A percentile compares a stretch with the other conserved stretches of the same genome.
These are phyloP conservation scores for Phyllosticta citrichinensis DNA, from an alignment of 2,329 filamentous ascomycete species.

Conservation along the genomic window DNA sequence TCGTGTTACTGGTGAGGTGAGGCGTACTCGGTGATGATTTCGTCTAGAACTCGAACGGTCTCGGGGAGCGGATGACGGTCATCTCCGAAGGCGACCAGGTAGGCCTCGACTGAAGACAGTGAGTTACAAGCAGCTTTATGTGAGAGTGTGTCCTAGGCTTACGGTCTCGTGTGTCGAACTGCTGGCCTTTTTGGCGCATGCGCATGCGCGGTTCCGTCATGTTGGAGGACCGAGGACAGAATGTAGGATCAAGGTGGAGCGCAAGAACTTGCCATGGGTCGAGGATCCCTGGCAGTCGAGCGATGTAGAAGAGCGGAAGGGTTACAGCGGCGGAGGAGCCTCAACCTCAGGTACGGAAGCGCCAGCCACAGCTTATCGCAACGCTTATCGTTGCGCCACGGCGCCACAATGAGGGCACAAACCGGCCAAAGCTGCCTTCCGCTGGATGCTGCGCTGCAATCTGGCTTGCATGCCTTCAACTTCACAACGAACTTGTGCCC, in stretches of 20 bases:
- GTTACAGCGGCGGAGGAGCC: not conserved
- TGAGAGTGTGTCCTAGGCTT: constrained; percentile 12
- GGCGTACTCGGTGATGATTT: constrained; percentile 71
- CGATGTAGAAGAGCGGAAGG: not conserved
- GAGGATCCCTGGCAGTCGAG: not conserved
- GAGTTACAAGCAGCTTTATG: constrained; percentile 2
- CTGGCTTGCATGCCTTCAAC: not conserved
- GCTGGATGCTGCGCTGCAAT: not conserved
- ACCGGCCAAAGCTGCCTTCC: not conserved
- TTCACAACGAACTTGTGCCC: not conserved
- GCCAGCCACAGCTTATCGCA: not conserved
- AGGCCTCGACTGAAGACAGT: constrained; percentile 50
- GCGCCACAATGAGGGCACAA: not conserved
- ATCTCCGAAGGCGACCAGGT: constrained; percentile 76
- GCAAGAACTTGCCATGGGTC: not conserved
- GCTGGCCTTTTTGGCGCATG: constrained; percentile 36
- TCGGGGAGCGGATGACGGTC: constrained; percentile 66
- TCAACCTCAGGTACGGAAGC: not conserved
- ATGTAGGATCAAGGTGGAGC: not conserved
- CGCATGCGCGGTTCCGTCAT: constrained; percentile 42
- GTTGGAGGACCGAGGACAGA: not conserved
- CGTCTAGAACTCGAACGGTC: constrained; percentile 80
- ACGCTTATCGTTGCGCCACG: not conserved
- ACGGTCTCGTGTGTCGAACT: constrained; percentile 36
- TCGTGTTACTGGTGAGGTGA: not conserved